Percentiles rank a stretch among this genome's conserved stretches.
Evolutionary conservation across 805 yeast genomes (phyloP).

Genomic region (Suhomyces emberorum): DNA sequence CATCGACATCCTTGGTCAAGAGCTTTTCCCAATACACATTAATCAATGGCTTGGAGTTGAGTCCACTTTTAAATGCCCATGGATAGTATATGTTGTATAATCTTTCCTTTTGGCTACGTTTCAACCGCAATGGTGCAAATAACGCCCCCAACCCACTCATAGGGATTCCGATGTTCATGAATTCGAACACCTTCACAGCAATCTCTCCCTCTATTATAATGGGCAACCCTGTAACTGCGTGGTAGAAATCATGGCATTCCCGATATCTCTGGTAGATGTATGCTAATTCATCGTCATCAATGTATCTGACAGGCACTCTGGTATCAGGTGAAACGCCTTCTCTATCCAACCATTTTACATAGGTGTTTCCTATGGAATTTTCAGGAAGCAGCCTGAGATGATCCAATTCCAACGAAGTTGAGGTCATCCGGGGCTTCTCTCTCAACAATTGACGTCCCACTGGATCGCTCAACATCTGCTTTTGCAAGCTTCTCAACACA

Average conservation of each 20-base stretch:
- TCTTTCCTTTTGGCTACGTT: conserved; percentile 57
- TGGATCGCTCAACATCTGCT: conserved; percentile 70
- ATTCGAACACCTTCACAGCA: conserved; percentile 88
- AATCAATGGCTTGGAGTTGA: conserved; percentile 69
- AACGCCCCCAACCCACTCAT: conserved; percentile 93
- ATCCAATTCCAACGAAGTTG: conserved; percentile 63
- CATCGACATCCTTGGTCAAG: conserved; percentile 67
- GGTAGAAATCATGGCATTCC: conserved; percentile 96
- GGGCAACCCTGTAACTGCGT: conserved; percentile 86
- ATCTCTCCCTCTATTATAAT: conserved; percentile 95
- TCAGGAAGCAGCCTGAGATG: conserved; percentile 57
- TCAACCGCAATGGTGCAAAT: conserved; percentile 81
- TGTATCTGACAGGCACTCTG: conserved; percentile 80
- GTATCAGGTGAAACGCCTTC: conserved; percentile 96
- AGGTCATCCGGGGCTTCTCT: conserved; percentile 81
- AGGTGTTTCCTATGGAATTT: conserved; percentile 75
- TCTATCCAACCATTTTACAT: conserved; percentile 72
- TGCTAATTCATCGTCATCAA: conserved; percentile 87
- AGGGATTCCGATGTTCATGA: conserved; percentile 86
- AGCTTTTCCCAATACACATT: conserved; percentile 91
- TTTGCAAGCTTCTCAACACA: conserved; percentile 59
- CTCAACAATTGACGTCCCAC: conserved; percentile 74
- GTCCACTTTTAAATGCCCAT: conserved; percentile 79
- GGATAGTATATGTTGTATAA: conserved; percentile 74
- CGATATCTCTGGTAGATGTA: conserved; percentile 91